Evolutionary conservation across 495 filamentous ascomycete species (phyloP).

Genomic region (Xylaria grammica): DNA sequence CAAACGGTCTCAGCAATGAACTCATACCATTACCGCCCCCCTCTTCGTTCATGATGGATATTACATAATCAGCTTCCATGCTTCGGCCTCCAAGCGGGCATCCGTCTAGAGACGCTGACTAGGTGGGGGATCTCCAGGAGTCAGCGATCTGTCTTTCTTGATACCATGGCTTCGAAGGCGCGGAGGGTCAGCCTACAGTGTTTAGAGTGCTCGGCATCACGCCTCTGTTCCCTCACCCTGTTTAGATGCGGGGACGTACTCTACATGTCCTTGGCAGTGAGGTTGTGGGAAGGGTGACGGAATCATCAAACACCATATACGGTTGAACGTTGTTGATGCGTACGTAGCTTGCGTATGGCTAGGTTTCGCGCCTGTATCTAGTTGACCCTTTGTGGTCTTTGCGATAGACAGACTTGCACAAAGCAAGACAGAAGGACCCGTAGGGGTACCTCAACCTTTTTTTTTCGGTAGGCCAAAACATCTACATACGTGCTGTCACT

Average conservation of each 20-base stretch:
- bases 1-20: slow-evolving; percentile 8
- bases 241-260: background rate
- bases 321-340: background rate
- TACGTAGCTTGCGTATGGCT: background rate
- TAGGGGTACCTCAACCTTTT: background rate
- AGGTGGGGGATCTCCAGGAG: slow-evolving; percentile 2
- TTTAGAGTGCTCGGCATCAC: slow-evolving; percentile 1
- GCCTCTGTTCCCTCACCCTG: background rate
- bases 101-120: slow-evolving; percentile 4
- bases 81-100: background rate
- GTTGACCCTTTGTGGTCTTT: background rate
- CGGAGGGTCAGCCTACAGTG: background rate
- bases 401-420: slow-evolving; percentile 14
- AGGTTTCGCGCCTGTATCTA: background rate
- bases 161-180: slow-evolving; percentile 16
- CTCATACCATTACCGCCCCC: background rate
- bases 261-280: background rate
- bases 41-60: background rate
- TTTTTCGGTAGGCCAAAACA: slow-evolving; percentile 3
- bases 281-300: background rate
- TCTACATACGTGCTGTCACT: background rate
- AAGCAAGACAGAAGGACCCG: background rate
- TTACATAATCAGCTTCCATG: background rate
- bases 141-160: slow-evolving; percentile 19
- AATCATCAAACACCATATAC: slow-evolving; percentile 3